A percentile compares a stretch with the other conserved stretches of the same genome.
phyloP scores from a whole-genome alignment of 2,329 filamentous ascomycete species.

The Fusarium hainanense region DNA sequence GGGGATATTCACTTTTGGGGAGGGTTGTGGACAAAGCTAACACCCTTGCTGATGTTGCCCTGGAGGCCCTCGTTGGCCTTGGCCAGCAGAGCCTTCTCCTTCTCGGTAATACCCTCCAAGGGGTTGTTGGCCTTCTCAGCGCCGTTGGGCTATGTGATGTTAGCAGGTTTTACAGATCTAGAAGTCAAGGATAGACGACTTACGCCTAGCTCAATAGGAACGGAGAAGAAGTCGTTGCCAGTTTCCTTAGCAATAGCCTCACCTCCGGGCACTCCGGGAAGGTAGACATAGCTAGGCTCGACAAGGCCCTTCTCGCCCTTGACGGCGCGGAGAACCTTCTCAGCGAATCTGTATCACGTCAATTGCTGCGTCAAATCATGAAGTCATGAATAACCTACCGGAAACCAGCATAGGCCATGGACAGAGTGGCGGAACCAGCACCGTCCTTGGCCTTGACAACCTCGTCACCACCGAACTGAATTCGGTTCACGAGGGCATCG shows the following conservation, averaged over 20 bases:
- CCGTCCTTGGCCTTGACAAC: conserved; percentile 96
- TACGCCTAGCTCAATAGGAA: conserved; percentile 95
- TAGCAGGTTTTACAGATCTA: conserved; percentile 44
- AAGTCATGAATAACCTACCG: conserved; percentile 64
- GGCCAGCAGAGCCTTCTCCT: conserved; percentile 89
- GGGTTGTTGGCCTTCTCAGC: conserved; percentile 87
- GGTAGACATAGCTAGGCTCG: conserved; percentile 96
- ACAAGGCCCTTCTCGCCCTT: conserved; percentile 93
- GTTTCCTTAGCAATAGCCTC: conserved; percentile 86
- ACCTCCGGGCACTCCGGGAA: conserved; percentile 88
- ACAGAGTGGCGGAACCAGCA: conserved; percentile 88
- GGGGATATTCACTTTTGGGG: conserved; percentile 80
- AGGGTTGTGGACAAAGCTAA: conserved; percentile 88
- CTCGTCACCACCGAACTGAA: conserved; percentile 98
- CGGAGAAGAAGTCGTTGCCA: conserved; percentile 93
- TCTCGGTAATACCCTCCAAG: conserved; percentile 78
- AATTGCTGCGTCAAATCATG: conserved; percentile 10
- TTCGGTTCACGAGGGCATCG: conserved; percentile 89
- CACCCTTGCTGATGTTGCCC: conserved; percentile 94
- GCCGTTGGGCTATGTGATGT: conserved; percentile 73
- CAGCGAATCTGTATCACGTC: conserved; percentile 75
- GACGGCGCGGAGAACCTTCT: conserved; percentile 89
- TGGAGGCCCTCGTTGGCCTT: conserved; percentile 81
- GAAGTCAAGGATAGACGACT: conserved; percentile 53
- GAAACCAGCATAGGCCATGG: conserved; percentile 96